Evolutionary conservation across 306 rosid genomes (phyloP).

Genomic region (Citrullus mucosospermus): DNA sequence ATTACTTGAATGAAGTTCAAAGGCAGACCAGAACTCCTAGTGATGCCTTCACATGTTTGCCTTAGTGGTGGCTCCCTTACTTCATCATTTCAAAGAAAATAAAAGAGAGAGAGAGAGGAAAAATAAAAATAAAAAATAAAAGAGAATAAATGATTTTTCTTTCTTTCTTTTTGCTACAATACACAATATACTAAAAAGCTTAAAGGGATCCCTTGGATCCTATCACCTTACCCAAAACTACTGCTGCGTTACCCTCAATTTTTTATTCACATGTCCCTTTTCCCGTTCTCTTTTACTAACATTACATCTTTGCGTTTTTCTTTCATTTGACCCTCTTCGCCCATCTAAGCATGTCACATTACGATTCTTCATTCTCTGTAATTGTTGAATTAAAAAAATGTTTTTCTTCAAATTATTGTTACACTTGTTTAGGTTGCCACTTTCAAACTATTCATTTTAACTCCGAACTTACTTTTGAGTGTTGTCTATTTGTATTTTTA

Average conservation of each 20-base stretch:
- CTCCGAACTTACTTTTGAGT: not conserved
- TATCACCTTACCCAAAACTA: not conserved
- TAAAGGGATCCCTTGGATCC: slow-evolving; percentile 45
- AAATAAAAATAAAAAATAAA: not conserved
- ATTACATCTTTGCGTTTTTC: slow-evolving; percentile 7
- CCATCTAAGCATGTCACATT: too few relatives aligned
- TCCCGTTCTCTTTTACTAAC: slow-evolving; percentile 24
- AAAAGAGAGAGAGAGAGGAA: not conserved
- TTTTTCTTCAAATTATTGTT: not conserved
- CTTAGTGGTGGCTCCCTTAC: slow-evolving; percentile 55
- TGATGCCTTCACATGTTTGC: slow-evolving; percentile 56
- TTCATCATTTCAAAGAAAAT: slow-evolving; percentile 32
- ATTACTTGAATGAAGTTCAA: slow-evolving; percentile 40
- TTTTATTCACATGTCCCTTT: not conserved
- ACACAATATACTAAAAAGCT: not conserved
- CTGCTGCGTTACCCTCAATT: not conserved
- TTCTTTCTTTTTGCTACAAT: not conserved
- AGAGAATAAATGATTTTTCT: not conserved
- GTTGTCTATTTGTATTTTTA: not conserved
- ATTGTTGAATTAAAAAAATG: too few relatives aligned
- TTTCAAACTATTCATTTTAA: not conserved
- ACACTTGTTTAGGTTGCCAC: not conserved
- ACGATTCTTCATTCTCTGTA: too few relatives aligned
- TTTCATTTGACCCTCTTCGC: slow-evolving; percentile 15
- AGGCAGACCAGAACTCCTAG: slow-evolving; percentile 26